Base-by-base conservation (phyloP, 805 yeast genomes). In the Peterozyma toletana region DNA sequence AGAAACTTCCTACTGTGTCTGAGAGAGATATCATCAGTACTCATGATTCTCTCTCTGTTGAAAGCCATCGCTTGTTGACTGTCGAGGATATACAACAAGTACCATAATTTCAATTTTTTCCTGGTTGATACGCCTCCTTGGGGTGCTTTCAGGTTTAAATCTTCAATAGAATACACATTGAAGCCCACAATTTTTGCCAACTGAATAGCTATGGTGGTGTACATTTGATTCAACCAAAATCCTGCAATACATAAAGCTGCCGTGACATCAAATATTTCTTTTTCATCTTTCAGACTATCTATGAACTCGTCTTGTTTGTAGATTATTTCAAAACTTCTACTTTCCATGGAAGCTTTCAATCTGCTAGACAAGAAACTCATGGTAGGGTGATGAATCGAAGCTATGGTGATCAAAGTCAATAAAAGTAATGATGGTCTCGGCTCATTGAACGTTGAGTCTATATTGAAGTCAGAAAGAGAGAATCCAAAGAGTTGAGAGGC, bases 401-500 rank as follows among this genome's bases (percentile, higher is more conserved):
- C 74, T 11, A 82, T 77, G 5, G 82, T 68, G 52, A 83, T 73
- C 2, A 82, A 71, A 2, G 86, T 75, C 34, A 77, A 73, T 3
- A 81, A 71, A 33, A 82, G 59, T 6, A 81, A 60, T 0, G 85
- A 83, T 27, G 83, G 77, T 4, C 66, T 56, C 2, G 18, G 16
- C 6, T 37, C 33, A 33, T 63, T 58, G 82, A 86, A 80, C 9
- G 78, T 61, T 3, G 58, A 58, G 7, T 71, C 72, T 3, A 76
- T 69, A 1, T 73, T 63, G 42, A 77, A 68, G 38, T 69, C 63
- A 1, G 78, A 66, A 3, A 80, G 63, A 37, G 72, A 77, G 56
- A 81, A 81, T 1, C 88, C 89, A 64, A 80, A 80, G 38, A 82
- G 60, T 51, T 80, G 86, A 10, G 80, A 80, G 1, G 83, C 66